Evolutionary conservation across 1,284 basidiomycete species (phyloP).

Genomic region (Testicularia cyperi): DNA sequence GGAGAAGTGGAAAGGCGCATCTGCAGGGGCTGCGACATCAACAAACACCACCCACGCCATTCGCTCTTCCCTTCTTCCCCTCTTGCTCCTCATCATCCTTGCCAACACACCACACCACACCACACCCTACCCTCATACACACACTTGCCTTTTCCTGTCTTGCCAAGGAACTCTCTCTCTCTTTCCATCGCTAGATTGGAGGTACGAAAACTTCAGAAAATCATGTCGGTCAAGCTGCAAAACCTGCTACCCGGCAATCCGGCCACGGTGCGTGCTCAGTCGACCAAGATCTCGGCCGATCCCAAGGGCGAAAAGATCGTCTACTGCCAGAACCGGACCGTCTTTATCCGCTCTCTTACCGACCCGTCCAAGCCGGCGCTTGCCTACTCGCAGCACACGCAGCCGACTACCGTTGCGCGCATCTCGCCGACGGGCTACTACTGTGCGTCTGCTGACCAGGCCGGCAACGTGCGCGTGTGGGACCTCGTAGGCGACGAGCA

Average conservation of each 20-base stretch:
- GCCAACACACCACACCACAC: too few species aligned
- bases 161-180: too few species aligned
- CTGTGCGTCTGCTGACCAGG: slow-evolving; percentile 70
- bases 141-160: too few species aligned
- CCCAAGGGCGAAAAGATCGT: slow-evolving; percentile 74
- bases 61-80: too few species aligned
- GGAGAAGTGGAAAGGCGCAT: too few species aligned
- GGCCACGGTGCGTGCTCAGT: slow-evolving; percentile 65
- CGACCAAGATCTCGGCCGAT: slow-evolving; percentile 74
- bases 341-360: slow-evolving; percentile 65
- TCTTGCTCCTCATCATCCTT: too few species aligned
- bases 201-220: too few species aligned
- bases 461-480: slow-evolving; percentile 74
- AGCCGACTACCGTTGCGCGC: slow-evolving; percentile 82
- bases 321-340: slow-evolving; percentile 80
- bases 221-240: slow-evolving; percentile 35
- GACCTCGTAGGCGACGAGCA: slow-evolving; percentile 87
- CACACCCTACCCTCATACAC: too few species aligned
- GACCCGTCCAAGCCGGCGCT: slow-evolving; percentile 51
- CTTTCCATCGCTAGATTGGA: too few species aligned
- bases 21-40: too few species aligned
- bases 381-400: slow-evolving; percentile 77
- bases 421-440: slow-evolving; percentile 94
- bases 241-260: slow-evolving; percentile 47
- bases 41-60: too few species aligned